Percentiles rank a stretch among this genome's conserved stretches.
These are phyloP conservation scores for Suillus clintonianus DNA, from an alignment of 768 basidiomycete genomes.

Conservation along the genomic window DNA sequence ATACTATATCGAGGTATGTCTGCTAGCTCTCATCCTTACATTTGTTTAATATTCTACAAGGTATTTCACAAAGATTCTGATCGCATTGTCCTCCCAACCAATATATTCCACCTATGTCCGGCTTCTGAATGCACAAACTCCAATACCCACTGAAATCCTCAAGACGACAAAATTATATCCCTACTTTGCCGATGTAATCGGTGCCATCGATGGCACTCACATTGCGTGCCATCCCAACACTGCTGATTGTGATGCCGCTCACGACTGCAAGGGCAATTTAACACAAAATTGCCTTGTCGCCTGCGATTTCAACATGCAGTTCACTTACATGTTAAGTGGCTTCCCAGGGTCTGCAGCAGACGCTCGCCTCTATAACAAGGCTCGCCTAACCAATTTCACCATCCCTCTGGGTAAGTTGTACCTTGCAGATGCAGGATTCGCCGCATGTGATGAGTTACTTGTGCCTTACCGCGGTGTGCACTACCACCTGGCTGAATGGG, in stretches of 20 bases:
- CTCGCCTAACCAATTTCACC: conserved; percentile 25
- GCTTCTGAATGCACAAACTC: conserved; percentile 9
- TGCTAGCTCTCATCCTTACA: no score
- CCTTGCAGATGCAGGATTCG: conserved; percentile 15
- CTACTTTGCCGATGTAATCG: conserved; percentile 23
- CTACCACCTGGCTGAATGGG: conserved; percentile 41
- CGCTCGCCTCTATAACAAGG: conserved; percentile 32
- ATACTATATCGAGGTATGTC: conserved; percentile 38
- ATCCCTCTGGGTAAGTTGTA: conserved; percentile 36
- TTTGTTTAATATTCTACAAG: conserved; percentile 17
- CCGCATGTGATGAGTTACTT: conserved; percentile 24
- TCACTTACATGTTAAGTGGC: conserved; percentile 39
- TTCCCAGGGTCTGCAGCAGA: conserved; percentile 43
- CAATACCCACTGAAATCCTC: conserved; percentile 14
- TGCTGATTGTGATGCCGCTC: conserved; percentile 7
- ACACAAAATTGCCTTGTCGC: conserved; percentile 39
- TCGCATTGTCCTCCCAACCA: conserved; percentile 18
- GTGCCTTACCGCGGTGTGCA: conserved; percentile 38
- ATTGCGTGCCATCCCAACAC: conserved; percentile 16
- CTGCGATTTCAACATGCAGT: conserved; percentile 33
- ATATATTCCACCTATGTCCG: conserved; percentile 30
- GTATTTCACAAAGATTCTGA: conserved; percentile 31
- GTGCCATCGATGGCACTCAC: conserved; percentile 29
- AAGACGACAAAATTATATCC: conserved; percentile 24
- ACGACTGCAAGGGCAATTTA: conserved; percentile 24